Conservation (phyloP, 768 basidiomycete genomes). For the Xerocomellus intermedius region DNA sequence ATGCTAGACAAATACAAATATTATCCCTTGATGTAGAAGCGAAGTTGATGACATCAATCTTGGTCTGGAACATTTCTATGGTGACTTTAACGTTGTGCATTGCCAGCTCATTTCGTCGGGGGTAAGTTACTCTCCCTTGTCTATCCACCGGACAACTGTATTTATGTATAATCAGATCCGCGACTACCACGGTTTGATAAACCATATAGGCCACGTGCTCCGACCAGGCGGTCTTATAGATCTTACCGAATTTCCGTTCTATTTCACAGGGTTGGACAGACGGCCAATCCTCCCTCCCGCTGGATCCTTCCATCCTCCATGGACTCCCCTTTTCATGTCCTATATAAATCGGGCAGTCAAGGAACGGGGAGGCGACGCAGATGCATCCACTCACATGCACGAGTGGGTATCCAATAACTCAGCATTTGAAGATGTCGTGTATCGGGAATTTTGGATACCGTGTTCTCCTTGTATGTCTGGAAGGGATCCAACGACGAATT, state of each 20-base stretch:
- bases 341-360: conserved; percentile 52
- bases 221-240: conserved; percentile 70
- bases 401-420: conserved; percentile 55
- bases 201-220: conserved; percentile 65
- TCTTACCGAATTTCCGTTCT: conserved; percentile 68
- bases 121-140: conserved; percentile 43
- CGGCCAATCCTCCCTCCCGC: conserved; percentile 42
- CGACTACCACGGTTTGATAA: conserved; percentile 60
- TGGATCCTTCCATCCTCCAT: conserved; percentile 47
- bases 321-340: conserved; percentile 62
- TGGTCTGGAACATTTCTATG: conserved; percentile 79
- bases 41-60: conserved; percentile 86
- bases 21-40: conserved; percentile 45
- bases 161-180: conserved; percentile 48
- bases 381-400: conserved; percentile 56
- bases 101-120: conserved; percentile 70
- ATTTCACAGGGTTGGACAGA: conserved; percentile 54
- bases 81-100: conserved; percentile 75
- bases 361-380: conserved; percentile 57
- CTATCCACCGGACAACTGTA: conserved; percentile 15
- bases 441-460: conserved; percentile 63
- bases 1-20: not conserved
- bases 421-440: conserved; percentile 57
- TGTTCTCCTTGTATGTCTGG: conserved; percentile 48
- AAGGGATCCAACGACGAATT: conserved; percentile 21